These are phyloP conservation scores for Eucalyptus erythrocorys DNA, from an alignment of 345 rosid species.

Conservation along the genomic window DNA sequence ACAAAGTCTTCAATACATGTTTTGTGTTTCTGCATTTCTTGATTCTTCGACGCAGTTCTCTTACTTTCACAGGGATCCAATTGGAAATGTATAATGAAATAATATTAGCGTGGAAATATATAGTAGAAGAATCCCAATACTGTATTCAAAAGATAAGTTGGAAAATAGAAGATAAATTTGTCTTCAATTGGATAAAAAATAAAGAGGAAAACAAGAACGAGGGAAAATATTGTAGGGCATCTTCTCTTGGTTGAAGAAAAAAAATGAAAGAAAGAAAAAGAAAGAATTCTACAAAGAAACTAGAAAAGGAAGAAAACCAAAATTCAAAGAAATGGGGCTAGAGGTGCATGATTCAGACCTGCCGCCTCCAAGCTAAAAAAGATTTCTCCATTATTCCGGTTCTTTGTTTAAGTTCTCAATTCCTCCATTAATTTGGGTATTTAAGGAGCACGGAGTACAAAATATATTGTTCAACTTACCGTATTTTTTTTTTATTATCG, in stretches of 20 bases:
- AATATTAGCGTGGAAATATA: neutral
- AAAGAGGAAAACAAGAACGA: neutral
- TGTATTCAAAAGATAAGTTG: neutral
- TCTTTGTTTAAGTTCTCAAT: neutral
- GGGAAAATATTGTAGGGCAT: neutral
- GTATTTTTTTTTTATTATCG: accelerated
- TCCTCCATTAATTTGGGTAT: neutral
- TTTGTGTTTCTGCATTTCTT: too few species aligned
- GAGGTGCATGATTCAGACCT: neutral
- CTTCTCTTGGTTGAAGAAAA: neutral
- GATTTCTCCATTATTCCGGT: neutral
- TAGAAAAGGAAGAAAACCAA: neutral
- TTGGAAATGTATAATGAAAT: neutral
- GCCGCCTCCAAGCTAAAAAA: neutral
- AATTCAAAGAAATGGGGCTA: neutral
- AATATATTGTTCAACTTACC: neutral
- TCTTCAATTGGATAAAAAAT: neutral
- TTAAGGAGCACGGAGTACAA: neutral
- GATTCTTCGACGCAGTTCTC: too few species aligned
- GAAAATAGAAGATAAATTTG: neutral
- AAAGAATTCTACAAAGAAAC: neutral
- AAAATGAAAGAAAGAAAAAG: neutral
- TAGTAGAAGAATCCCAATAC: neutral
- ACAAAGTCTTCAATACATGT: too few species aligned
- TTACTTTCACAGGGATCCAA: too few species aligned